These are phyloP conservation scores for Mucor plumbeus DNA, from an alignment of 371 early-diverging fungal species.

Conservation along the genomic window DNA sequence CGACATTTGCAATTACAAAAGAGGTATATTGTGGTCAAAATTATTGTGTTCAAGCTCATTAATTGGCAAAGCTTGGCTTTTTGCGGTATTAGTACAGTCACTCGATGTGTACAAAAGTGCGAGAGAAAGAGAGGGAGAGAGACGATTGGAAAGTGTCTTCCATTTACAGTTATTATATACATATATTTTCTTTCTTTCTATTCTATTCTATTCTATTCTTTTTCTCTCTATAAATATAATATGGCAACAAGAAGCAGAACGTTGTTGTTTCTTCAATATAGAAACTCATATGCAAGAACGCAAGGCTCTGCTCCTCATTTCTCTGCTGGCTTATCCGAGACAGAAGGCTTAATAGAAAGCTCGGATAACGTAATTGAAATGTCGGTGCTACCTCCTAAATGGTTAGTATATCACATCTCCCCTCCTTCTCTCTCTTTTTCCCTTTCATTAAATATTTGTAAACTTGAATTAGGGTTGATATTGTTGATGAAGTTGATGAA, in stretches of 20 bases:
- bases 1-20: too few species aligned
- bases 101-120: background rate
- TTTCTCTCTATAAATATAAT: background rate
- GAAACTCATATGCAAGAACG: slow-evolving; percentile 86
- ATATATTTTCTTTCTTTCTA: background rate
- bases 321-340: slow-evolving; percentile 55
- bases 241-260: slow-evolving; percentile 93
- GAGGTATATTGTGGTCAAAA: too few species aligned
- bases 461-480: slow-evolving; percentile 72
- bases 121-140: too few species aligned
- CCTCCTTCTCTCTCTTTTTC: too few species aligned
- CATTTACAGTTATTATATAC: background rate
- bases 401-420: slow-evolving; percentile 49
- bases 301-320: slow-evolving; percentile 48
- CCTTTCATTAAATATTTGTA: background rate
- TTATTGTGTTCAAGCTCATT: too few species aligned
- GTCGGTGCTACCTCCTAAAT: slow-evolving; percentile 84
- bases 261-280: slow-evolving; percentile 89
- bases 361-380: slow-evolving; percentile 72
- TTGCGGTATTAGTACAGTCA: background rate
- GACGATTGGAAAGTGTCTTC: too few species aligned
- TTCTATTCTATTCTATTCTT: background rate
- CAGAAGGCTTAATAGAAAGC: slow-evolving; percentile 70
- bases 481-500: slow-evolving; percentile 83
- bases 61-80: background rate